Evolutionary conservation across 2,329 filamentous ascomycete species (phyloP), one percentile per base, ranked within the genome.

Genomic region (Exophiala sp.): DNA sequence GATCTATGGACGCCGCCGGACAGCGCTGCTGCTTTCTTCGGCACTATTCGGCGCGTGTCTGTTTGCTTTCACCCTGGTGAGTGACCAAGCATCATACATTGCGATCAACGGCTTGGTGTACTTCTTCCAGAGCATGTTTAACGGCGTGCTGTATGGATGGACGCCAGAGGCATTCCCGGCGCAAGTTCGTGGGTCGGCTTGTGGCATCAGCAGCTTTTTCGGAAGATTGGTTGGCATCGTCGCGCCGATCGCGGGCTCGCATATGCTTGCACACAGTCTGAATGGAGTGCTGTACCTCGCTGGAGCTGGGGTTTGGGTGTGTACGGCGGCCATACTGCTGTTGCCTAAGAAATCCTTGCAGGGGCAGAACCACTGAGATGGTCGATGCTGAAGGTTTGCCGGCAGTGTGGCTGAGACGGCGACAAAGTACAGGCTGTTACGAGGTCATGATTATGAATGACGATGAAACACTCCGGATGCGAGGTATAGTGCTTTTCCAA

Each of bases 121-220:
- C 58, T 77, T 79, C 57, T 78, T 79, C 65, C 77, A 79, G 60
- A 68, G 62, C 50, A 77, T 78, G 42, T 78, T 78, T 67, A 78
- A 79, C 50, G 74, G 75, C 2, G 73, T 79, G 2, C 65, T 79
- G 11, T 79, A 79, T 60, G 77, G 75, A 9, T 79, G 74, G 71
- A 78, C 76, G 2, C 77, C 77, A 1, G 77, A 79, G 59, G 72
- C 74, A 5, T 80, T 79, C 56, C 75, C 77, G 0, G 76, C 78
- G 2, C 72, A 74, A 0, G 73, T 81, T 12, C 65, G 77, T 34
- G 78, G 77, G 3, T 81, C 76, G 0, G 70, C 81, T 0, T 79
- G 77, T 60, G 81, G 82, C 0, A 57, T 83, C 10, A 79, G 80
- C 1, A 79, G 77, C 55, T 84, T 82, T 62, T 83, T 79, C 78